phyloP scores from a whole-genome alignment of 331 rosid species.

The Quercus phellos region DNA sequence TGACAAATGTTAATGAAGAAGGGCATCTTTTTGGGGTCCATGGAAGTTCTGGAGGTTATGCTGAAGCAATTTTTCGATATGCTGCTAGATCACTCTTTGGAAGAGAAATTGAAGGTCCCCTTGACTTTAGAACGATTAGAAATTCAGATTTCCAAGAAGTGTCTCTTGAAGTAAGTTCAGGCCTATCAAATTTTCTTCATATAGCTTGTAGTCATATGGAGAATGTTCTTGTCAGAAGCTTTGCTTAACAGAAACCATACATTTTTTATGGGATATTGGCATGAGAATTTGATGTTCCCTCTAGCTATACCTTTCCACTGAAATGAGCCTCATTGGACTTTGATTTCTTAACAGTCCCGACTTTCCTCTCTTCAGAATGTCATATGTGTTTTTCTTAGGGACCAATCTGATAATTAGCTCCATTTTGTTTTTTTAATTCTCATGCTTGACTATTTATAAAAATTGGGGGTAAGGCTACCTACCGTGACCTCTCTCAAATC shows the following conservation, averaged over 20 bases:
- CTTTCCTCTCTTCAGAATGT: not conserved
- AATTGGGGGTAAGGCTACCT: no score
- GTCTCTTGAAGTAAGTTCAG: slow-evolving; percentile 66
- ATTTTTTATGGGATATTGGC: not conserved
- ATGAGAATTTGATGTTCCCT: not conserved
- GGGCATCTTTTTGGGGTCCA: slow-evolving; percentile 69
- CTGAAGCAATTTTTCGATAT: slow-evolving; percentile 70
- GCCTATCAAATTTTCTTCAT: slow-evolving; percentile 4
- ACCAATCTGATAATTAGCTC: not conserved
- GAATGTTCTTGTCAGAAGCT: slow-evolving; percentile 7
- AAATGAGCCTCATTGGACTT: not conserved
- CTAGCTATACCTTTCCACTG: not conserved
- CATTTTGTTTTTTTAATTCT: not conserved
- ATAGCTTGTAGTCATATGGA: not conserved
- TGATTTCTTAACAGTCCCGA: not conserved
- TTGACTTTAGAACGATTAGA: slow-evolving; percentile 59
- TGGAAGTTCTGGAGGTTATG: slow-evolving; percentile 97
- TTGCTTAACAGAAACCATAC: not conserved
- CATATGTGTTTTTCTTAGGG: not conserved
- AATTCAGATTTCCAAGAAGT: slow-evolving; percentile 91
- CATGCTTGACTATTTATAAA: not conserved
- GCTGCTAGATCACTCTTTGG: slow-evolving; percentile 77
- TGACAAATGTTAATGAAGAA: slow-evolving; percentile 66
- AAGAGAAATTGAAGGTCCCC: slow-evolving; percentile 64
- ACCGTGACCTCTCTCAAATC: no score